A percentile compares a stretch with the other conserved stretches of the same genome.
phyloP scores from a whole-genome alignment of 1,284 basidiomycete species.

The Ceratobasidium sp. region DNA sequence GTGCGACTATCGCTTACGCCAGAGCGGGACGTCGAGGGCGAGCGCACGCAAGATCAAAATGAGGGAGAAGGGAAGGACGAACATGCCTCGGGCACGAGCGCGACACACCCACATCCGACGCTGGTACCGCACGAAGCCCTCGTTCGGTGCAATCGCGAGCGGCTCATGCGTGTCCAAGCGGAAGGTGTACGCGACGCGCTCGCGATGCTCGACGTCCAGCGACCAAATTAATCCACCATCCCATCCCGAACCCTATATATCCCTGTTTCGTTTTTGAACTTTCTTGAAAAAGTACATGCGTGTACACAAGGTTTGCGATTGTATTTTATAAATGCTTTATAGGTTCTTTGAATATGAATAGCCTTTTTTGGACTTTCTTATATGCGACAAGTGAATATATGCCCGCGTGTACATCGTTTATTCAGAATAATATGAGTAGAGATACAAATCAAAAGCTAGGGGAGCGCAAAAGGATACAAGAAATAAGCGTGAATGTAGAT shows the following conservation, averaged over 20 bases:
- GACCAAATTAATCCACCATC: slow-evolving; percentile 11
- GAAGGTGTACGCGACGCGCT: slow-evolving; percentile 85
- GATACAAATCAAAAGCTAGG: too few relatives aligned
- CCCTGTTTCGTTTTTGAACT: background rate
- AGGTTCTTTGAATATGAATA: background rate
- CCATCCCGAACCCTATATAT: too few relatives aligned
- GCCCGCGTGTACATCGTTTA: too few relatives aligned
- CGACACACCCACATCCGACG: slow-evolving; percentile 48
- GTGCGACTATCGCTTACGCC: slow-evolving; percentile 74
- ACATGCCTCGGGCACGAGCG: background rate
- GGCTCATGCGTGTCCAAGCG: slow-evolving; percentile 78
- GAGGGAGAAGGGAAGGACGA: background rate
- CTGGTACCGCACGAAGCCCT: slow-evolving; percentile 70
- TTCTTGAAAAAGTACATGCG: background rate
- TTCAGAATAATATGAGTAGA: background rate
- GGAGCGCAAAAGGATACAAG: too few relatives aligned
- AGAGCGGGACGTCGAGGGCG: slow-evolving; percentile 51
- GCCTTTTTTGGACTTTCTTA: too few relatives aligned
- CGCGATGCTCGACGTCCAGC: slow-evolving; percentile 73
- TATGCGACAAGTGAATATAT: too few relatives aligned
- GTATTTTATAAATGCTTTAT: slow-evolving; percentile 37
- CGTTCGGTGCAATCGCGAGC: slow-evolving; percentile 61
- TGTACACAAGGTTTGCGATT: background rate
- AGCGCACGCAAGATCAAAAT: background rate
- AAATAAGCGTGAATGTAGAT: too few relatives aligned